Base-by-base conservation (phyloP, 805 yeast genomes). In the Suhomyces kilbournensis region DNA sequence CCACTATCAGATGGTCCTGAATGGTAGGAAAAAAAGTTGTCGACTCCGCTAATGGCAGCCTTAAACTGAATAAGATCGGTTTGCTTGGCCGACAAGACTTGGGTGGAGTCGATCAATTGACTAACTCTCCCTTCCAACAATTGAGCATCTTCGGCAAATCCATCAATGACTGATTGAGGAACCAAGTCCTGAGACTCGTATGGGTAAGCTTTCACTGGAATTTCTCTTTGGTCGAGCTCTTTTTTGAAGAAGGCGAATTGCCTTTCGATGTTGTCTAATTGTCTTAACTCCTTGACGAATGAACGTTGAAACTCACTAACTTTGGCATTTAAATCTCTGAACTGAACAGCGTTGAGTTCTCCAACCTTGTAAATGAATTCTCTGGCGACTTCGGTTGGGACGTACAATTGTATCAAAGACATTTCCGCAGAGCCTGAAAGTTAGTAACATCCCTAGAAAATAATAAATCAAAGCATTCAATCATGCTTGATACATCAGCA, bases 391-490 rank as follows among this genome's bases (percentile, higher is more conserved):
- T 94, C 99, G 25, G 89, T 84, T 7, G 98, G 93, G 54, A 94
- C 83, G 69, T 90, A 93, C 60, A 94, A 77, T 75, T 94, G 97
- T 49, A 93, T 88, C 61, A 92, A 81, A 47, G 96, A 83, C 98
- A 94, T 96, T 64, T 89, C 96, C 86, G 98, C 98, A 53, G 98
- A 92, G 78, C 97, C 76, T 69, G 51, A 43, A 42, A 10, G 60
- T 59, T 59, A 59, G 52, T 35, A 46, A 28, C 5, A 35, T 2
- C 20, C 23, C 17, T 19, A 3, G n/a, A 7, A 32, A n/a, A 7
- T 7, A 2, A 26, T 4, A 26, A 26, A 26, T 9, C 28, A 10
- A 26, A 23, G 25, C 25, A 14, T 23, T 9, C 17, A 39, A 23
- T 38, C 28, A 23, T n/a, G 42, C n/a, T 26, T 15, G 23, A 6